These are phyloP conservation scores for Gleditsia sinensis DNA, from an alignment of 306 rosid genomes.

Conservation along the genomic window DNA sequence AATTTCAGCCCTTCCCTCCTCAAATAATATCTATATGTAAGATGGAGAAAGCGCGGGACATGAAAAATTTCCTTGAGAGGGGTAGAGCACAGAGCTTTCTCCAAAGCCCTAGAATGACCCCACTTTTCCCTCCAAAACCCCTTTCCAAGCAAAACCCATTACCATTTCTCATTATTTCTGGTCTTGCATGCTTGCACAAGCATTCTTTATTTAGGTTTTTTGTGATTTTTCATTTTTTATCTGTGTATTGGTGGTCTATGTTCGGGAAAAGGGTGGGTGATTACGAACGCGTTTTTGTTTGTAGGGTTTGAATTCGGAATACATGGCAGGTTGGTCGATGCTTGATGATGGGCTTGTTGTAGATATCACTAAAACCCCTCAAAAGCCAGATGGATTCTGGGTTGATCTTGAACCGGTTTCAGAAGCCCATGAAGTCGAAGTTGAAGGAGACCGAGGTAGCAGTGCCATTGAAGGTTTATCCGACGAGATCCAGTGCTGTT, in stretches of 20 bases:
- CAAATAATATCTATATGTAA: slow-evolving; percentile 36
- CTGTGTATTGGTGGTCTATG: neutral
- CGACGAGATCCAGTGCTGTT: slow-evolving; percentile 41
- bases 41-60: slow-evolving; percentile 42
- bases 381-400: slow-evolving; percentile 19
- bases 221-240: neutral
- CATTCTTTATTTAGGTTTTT: neutral
- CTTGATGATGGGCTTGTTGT: slow-evolving; percentile 22
- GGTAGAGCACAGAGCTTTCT: slow-evolving; percentile 1
- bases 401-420: slow-evolving; percentile 36
- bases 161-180: neutral
- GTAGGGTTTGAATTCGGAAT: slow-evolving; percentile 54
- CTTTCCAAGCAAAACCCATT: slow-evolving; percentile 36
- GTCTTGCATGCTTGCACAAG: neutral
- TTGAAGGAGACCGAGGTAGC: neutral
- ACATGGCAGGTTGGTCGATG: slow-evolving; percentile 62
- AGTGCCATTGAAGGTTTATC: slow-evolving; percentile 3
- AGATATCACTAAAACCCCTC: slow-evolving; percentile 25
- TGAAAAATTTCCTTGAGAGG: neutral
- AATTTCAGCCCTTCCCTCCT: slow-evolving; percentile 40
- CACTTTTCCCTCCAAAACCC: slow-evolving; percentile 58
- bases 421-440: neutral
- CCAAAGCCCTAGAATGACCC: slow-evolving; percentile 35
- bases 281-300: slow-evolving; percentile 12
- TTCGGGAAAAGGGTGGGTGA: slow-evolving; percentile 3